phyloP scores from a whole-genome alignment of 371 early-diverging fungal genomes.

The Syncephalastrum contaminatum region DNA sequence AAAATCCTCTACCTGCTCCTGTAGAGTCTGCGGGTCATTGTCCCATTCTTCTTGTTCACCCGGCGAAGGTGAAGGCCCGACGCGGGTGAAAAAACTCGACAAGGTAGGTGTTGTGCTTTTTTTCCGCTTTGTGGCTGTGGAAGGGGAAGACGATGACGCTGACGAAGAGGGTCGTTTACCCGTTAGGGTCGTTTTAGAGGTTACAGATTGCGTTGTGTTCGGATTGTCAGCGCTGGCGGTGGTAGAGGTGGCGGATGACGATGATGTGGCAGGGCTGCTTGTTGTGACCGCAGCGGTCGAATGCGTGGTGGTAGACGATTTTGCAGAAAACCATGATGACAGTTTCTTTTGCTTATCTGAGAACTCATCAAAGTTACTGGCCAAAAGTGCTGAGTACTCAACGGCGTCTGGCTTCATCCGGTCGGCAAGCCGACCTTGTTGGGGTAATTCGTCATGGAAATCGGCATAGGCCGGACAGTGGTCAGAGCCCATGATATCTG shows the following conservation, averaged over 20 bases:
- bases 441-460: slow-evolving; percentile 41
- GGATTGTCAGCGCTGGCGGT: background rate
- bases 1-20: too few relatives aligned
- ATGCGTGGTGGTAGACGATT: slow-evolving; percentile 5
- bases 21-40: too few relatives aligned
- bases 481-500: slow-evolving; percentile 80
- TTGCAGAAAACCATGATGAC: slow-evolving; percentile 37
- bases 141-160: too few relatives aligned
- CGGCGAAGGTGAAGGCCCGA: too few relatives aligned
- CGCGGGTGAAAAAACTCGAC: too few relatives aligned
- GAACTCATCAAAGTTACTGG: slow-evolving; percentile 64
- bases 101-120: too few relatives aligned
- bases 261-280: background rate
- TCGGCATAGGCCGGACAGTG: slow-evolving; percentile 83
- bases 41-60: too few relatives aligned
- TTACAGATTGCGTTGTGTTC: too few relatives aligned
- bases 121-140: slow-evolving; percentile 2
- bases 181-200: too few relatives aligned
- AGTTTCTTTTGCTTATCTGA: slow-evolving; percentile 60
- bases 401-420: slow-evolving; percentile 1
- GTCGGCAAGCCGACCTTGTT: slow-evolving; percentile 3
- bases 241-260: background rate
- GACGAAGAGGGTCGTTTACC: too few relatives aligned
- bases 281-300: background rate
- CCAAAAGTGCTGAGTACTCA: slow-evolving; percentile 53